Base-by-base conservation (phyloP, 768 basidiomycete genomes). In the Antrodiella citrinella region DNA sequence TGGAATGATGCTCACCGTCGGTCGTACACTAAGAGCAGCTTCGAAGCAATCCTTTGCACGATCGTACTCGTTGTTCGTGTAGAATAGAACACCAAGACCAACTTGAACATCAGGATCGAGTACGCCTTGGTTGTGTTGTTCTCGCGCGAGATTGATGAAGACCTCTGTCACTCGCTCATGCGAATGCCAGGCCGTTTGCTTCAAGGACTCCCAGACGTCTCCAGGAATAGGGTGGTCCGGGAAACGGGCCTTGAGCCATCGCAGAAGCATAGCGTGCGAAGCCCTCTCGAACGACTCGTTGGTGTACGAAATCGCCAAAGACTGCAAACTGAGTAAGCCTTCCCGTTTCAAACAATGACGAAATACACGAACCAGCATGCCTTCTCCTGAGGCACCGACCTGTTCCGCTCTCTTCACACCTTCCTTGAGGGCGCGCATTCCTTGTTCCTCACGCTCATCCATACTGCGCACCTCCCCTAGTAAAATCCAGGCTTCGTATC, bases 31-130 rank as follows among this genome's bases (percentile, higher is more conserved):
- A 44, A 99, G 68, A 0, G 94, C 95, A 44, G 84, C 82, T 57
- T 87, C 86, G 66, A 97, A 99, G 63, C 96, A 99, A 61, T 97
- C 94, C 62, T 88, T 89, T 2, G 94, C 92, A 23, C 82, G 79
- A 42, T 86, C 87, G 58, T 91, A 98, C 57, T 92, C 84, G 13
- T 73, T 75, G 61, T 86, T 89, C 42, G 81, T 87, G 65, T 98
- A 99, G 64, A 91, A 96, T 48, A 98, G 67, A 12, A 97, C 85
- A 5, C 96, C 96, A 12, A 99, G 74, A 1, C 85, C 95, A 47
- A 92, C 83, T 67, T 99, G 96, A 3, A 96, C 84, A 50, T 97
- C 93, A 0, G 95, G 79, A 62, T 97, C 91, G 57, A 88, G 67
- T 51, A 78, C 60, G 42, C 85, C 80, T 51, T 82, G 72, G 20